phyloP scores from a whole-genome alignment of 1,284 basidiomycete species.

The Sporisorium sorghi region DNA sequence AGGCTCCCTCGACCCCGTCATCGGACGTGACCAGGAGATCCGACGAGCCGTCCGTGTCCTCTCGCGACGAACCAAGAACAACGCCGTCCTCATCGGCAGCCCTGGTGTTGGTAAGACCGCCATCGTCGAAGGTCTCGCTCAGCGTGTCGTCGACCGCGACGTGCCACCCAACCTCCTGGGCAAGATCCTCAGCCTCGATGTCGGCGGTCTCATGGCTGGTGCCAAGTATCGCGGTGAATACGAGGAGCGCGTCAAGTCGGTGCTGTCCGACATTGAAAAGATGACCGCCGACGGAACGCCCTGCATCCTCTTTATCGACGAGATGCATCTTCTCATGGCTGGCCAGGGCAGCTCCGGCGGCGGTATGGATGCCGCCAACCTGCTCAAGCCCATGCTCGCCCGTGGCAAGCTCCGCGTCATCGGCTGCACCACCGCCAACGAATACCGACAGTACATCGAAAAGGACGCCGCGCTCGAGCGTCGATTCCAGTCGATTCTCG shows the following conservation, averaged over 20 bases:
- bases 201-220: constrained; percentile 95
- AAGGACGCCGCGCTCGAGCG: constrained; percentile 87
- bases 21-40: constrained; percentile 71
- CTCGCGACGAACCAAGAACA: constrained; percentile 81
- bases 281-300: constrained; percentile 83
- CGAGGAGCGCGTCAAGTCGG: constrained; percentile 94
- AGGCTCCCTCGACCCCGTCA: constrained; percentile 75
- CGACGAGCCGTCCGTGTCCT: constrained; percentile 68
- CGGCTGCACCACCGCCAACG: constrained; percentile 91
- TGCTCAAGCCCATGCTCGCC: constrained; percentile 72
- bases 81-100: constrained; percentile 85
- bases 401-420: constrained; percentile 90
- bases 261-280: constrained; percentile 91
- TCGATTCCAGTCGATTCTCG: constrained; percentile 87
- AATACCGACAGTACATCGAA: constrained; percentile 96
- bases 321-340: constrained; percentile 72
- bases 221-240: constrained; percentile 97
- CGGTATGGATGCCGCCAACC: constrained; percentile 68
- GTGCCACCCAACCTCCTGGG: constrained; percentile 88
- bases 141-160: constrained; percentile 93
- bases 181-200: constrained; percentile 83
- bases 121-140: constrained; percentile 94
- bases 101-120: constrained; percentile 73
- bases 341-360: constrained; percentile 60
- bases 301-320: constrained; percentile 95